Evolutionary conservation across 2,329 filamentous ascomycete genomes (phyloP), one percentile per base, ranked within the genome.

Genomic region (Hymenoscyphus scutula): DNA sequence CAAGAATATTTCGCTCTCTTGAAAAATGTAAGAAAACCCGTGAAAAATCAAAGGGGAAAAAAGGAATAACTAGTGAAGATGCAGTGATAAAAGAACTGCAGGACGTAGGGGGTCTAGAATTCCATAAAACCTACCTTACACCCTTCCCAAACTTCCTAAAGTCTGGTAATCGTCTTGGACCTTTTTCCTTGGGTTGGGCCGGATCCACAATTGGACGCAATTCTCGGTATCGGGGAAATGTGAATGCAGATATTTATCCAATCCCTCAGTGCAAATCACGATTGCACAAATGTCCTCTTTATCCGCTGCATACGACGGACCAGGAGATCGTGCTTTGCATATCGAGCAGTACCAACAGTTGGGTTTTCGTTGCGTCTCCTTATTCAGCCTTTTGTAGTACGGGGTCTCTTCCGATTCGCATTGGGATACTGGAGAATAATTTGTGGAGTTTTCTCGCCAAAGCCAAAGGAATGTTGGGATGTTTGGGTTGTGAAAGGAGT

Each of bases 161-260:
- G 45, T 51, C 45, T 25, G 45, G 45, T 51, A 51, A 25, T 23
- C 8, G 41, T 13, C 45, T 41, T 41, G 15, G 38, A 15, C 3
- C 15, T 23, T 10, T 19, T 51, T 51, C 10, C 45, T 51, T 5
- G 19, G 45, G 19, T 51, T 19, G 19, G 45, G 1, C 45, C 11
- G 45, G 45, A 51, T 51, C 45, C 45, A 51, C 45, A 51, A 25
- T 51, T 51, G 45, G 45, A 51, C 45, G 45, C 45, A 51, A 11
- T 23, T 51, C 19, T 51, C 45, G 19, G 45, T 51, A 51, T 51
- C 19, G 19, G 45, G n/a, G 23, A 23, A 25, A 51, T 51, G 23
- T 51, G 45, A 51, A 51, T 25, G 45, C 23, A 51, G 41, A 23
- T 23, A 51, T 25, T 51, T 51, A 51, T 51, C 45, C 34, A 37